These are phyloP conservation scores for Penicillium manginii DNA, from an alignment of 495 filamentous ascomycete species.

Conservation along the genomic window DNA sequence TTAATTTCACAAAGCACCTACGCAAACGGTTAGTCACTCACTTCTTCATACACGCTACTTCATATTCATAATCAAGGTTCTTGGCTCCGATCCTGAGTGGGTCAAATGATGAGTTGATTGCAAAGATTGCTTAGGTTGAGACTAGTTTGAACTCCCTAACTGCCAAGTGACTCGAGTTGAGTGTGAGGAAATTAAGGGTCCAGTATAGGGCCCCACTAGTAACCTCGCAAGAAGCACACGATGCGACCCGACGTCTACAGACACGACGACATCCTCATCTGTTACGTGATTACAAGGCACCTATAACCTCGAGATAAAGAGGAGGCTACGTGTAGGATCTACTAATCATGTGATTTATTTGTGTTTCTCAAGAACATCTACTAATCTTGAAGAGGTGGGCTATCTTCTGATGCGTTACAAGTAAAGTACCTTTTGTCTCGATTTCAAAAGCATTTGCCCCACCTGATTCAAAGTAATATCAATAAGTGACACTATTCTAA, in stretches of 20 bases:
- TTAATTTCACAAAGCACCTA: not conserved
- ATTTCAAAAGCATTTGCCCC: not conserved
- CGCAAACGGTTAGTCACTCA: not conserved
- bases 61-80: not conserved
- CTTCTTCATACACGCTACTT: not conserved
- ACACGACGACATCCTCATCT: not conserved
- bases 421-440: not conserved
- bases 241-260: not conserved
- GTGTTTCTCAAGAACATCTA: not conserved
- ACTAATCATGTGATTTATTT: not conserved
- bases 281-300: not conserved
- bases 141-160: not conserved
- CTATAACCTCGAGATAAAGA: not conserved
- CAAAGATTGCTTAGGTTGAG: not conserved
- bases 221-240: not conserved
- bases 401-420: not conserved
- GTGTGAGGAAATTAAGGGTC: constrained; percentile 5
- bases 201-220: not conserved
- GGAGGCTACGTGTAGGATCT: not conserved
- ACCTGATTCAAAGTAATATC: not conserved
- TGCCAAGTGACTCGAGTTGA: not conserved
- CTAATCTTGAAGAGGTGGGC: not conserved
- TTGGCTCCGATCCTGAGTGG: not conserved
- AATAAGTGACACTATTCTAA: not conserved
- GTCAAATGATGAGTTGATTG: not conserved